Base-by-base conservation (phyloP, 139 green algal genomes). In the Prasinococcaceae sp. region DNA sequence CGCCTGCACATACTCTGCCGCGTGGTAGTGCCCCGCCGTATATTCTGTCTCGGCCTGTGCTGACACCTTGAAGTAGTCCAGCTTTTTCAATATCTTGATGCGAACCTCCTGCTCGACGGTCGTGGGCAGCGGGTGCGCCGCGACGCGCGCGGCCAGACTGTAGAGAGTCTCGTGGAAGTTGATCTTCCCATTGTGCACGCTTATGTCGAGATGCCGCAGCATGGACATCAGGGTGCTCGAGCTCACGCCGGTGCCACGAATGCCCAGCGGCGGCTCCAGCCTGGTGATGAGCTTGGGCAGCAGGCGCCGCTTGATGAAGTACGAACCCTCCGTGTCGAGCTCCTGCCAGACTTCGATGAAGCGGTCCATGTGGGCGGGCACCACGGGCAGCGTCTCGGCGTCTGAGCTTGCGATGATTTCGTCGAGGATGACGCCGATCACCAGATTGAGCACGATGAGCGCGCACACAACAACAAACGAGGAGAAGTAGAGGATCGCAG, bases 391-490 rank as follows among this genome's bases (percentile, higher is more conserved):
- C 45, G 67, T 57, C 36, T 75, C 65, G 25, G 59, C 49, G 2
- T 35, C 28, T 19, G 43, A 58, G 44, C n/a, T 47, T 6, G n/a
- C 8, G 40, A 12, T 9, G 40, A 83, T 73, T 50, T 83, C 79
- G 35, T 79, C 75, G 30, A 83, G 60, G 62, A 83, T 80, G 25
- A 80, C 63, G 20, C 39, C 66, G 22, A 88, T 82, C 12, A 88
- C 66, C 36, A 88, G 63, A 57, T 88, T 81, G 19, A 85, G 53
- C 61, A 88, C 45, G 20, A 88, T 58, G 50, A 85, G 70, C 26
- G 57, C 57, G 55, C 66, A 78, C n/a, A 84, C 42, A 5, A 84
- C 19, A 9, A 82, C 61, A 50, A 83, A 88, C 32, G 23, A 55
- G 53, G 57, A 74, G 60, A 83, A 88, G 66, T 77, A 88, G 27